These are phyloP conservation scores for Mortierella sp. DNA, from an alignment of 371 early-diverging fungal species.

Conservation along the genomic window DNA sequence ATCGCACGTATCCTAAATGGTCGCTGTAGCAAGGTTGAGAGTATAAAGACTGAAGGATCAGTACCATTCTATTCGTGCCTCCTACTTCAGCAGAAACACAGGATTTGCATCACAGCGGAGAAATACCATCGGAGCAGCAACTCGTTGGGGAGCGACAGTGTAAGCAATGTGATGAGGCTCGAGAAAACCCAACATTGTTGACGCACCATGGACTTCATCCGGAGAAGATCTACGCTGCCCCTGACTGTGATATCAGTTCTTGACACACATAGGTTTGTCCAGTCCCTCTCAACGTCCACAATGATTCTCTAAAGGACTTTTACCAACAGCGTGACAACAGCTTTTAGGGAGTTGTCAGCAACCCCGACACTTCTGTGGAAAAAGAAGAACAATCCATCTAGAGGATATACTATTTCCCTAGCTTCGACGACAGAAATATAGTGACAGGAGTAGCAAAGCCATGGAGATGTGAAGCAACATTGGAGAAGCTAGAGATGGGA, in stretches of 20 bases:
- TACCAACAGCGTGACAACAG: neutral
- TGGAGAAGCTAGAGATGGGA: conserved; percentile 9
- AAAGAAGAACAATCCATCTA: neutral
- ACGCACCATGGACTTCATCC: neutral
- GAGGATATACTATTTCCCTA: neutral
- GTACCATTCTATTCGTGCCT: neutral
- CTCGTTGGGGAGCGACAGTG: conserved; percentile 4
- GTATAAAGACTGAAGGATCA: neutral
- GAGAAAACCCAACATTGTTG: neutral
- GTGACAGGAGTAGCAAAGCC: conserved; percentile 10
- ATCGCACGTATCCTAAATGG: neutral
- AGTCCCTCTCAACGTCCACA: neutral
- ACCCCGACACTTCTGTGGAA: neutral
- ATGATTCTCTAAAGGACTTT: neutral
- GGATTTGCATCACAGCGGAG: neutral
- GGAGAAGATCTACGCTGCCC: conserved; percentile 15
- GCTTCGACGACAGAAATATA: neutral
- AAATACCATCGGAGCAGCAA: neutral
- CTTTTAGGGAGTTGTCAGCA: conserved; percentile 7
- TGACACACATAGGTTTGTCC: conserved; percentile 11
- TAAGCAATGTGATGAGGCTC: neutral
- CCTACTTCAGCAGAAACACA: neutral
- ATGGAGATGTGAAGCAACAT: conserved; percentile 22
- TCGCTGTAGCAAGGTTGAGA: neutral
- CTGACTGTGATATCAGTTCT: neutral